Conservation (phyloP, 495 filamentous ascomycete genomes). For the Sphaerosporella brunnea region DNA sequence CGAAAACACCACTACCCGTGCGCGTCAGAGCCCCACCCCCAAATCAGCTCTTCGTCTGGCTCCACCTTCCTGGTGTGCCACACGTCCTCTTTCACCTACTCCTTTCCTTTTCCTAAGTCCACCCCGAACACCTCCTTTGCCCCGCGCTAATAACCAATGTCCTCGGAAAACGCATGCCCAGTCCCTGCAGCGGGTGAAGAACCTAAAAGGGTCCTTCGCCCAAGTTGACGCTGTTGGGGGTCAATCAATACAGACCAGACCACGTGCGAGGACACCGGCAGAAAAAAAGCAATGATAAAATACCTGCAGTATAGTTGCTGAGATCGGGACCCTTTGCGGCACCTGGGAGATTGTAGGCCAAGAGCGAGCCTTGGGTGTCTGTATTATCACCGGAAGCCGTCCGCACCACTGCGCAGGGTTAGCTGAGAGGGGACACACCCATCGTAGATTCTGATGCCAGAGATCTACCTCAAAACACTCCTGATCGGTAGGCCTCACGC, state of each 20-base stretch:
- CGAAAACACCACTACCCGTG: not conserved
- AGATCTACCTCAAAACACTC: not conserved
- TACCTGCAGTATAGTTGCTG: conserved; percentile 2
- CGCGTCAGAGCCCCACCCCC: not conserved
- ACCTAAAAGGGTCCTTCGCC: not conserved
- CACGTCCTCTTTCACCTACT: too few relatives aligned
- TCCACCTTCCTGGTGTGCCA: not conserved
- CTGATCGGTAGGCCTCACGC: not conserved
- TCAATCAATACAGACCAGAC: not conserved
- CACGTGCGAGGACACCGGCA: not conserved
- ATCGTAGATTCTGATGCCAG: not conserved
- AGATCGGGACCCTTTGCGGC: not conserved
- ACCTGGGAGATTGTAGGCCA: not conserved
- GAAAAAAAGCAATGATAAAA: not conserved
- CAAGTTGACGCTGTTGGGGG: not conserved
- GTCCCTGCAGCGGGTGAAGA: too few relatives aligned
- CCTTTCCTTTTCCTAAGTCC: too few relatives aligned
- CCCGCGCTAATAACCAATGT: too few relatives aligned
- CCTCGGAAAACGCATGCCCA: too few relatives aligned
- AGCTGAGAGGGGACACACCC: not conserved
- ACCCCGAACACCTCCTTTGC: too few relatives aligned
- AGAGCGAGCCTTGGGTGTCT: not conserved
- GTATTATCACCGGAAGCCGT: not conserved
- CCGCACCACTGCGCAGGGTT: not conserved
- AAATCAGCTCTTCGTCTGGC: not conserved